A percentile compares a stretch with the other conserved stretches of the same genome.
phyloP scores from a whole-genome alignment of 2,329 filamentous ascomycete genomes.

The Plenodomus lindquistii region DNA sequence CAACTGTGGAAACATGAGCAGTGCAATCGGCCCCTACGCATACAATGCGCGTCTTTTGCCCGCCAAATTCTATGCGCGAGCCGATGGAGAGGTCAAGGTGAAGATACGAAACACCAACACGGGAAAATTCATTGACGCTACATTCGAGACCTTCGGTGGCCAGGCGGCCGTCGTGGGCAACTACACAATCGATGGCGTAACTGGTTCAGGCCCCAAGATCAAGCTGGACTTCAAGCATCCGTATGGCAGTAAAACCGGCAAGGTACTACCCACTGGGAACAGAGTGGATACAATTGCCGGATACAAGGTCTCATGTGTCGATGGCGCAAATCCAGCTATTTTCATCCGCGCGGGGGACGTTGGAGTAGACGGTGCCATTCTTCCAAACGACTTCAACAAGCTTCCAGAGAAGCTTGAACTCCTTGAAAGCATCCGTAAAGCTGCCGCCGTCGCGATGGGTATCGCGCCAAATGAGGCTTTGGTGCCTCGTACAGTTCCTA shows the following conservation, averaged over 20 bases:
- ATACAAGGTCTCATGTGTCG: constrained; percentile 61
- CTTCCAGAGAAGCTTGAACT: constrained; percentile 54
- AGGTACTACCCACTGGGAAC: constrained; percentile 63
- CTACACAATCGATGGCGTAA: constrained; percentile 67
- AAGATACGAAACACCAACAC: constrained; percentile 75
- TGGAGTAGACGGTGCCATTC: constrained; percentile 54
- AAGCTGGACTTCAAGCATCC: constrained; percentile 65
- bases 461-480: constrained; percentile 52
- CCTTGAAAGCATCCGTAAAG: constrained; percentile 62
- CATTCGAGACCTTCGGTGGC: constrained; percentile 57
- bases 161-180: constrained; percentile 56
- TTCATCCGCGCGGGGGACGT: constrained; percentile 63
- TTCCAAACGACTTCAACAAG: constrained; percentile 59
- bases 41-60: constrained; percentile 59
- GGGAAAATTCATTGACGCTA: constrained; percentile 62
- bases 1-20: constrained; percentile 81
- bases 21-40: constrained; percentile 67
- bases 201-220: constrained; percentile 61
- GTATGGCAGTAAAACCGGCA: constrained; percentile 66
- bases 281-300: constrained; percentile 56
- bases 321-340: constrained; percentile 66
- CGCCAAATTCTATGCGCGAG: constrained; percentile 28
- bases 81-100: constrained; percentile 52
- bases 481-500: constrained; percentile 63
- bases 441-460: constrained; percentile 65